Percentiles rank a stretch among this genome's conserved stretches.
These are phyloP conservation scores for Saraca asoca DNA, from an alignment of 331 rosid species.

Conservation along the genomic window DNA sequence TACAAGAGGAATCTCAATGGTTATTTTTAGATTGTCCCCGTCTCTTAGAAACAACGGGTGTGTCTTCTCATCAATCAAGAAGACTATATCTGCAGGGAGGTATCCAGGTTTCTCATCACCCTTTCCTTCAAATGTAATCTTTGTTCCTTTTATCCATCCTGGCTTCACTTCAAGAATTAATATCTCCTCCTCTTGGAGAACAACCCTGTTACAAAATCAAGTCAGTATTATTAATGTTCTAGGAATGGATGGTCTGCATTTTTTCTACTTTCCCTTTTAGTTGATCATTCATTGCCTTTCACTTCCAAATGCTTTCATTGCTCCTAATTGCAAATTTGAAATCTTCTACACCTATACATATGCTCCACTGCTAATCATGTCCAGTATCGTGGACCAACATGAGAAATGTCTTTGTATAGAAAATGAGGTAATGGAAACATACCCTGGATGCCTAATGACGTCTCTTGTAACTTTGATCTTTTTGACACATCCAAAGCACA, in stretches of 20 bases:
- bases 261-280: not conserved
- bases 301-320: not conserved
- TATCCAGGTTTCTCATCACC: slow-evolving; percentile 94
- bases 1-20: slow-evolving; percentile 68
- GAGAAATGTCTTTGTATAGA: not conserved
- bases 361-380: not conserved
- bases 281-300: not conserved
- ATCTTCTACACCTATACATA: not conserved
- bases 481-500: slow-evolving; percentile 69
- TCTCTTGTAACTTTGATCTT: slow-evolving; percentile 77
- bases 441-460: slow-evolving; percentile 69
- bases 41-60: slow-evolving; percentile 69
- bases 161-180: slow-evolving; percentile 69
- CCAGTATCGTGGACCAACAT: not conserved
- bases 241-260: not conserved
- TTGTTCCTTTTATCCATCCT: slow-evolving; percentile 90
- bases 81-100: slow-evolving; percentile 79
- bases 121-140: slow-evolving; percentile 75
- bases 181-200: slow-evolving; percentile 64
- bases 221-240: slow-evolving; percentile 23
- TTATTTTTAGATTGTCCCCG: slow-evolving; percentile 67
- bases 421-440: slow-evolving; percentile 32
- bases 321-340: not conserved
- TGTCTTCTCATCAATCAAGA: slow-evolving; percentile 69
- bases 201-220: slow-evolving; percentile 56